These are phyloP conservation scores for Dalbergia cochinchinensis DNA, from an alignment of 306 rosid species.

Conservation along the genomic window DNA sequence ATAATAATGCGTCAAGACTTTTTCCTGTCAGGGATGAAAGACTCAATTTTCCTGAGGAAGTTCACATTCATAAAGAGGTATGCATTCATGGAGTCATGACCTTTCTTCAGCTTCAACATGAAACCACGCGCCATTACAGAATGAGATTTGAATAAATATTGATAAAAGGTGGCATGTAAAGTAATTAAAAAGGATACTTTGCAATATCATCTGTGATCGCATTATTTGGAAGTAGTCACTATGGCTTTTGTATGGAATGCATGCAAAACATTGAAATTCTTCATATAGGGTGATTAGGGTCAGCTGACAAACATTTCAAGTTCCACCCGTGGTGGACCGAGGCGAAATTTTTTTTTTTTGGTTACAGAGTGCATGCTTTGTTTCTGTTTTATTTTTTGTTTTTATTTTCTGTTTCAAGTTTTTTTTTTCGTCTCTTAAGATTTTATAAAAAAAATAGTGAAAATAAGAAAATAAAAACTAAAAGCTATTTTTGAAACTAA, in stretches of 20 bases:
- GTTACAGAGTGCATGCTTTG: not conserved
- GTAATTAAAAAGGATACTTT: not conserved
- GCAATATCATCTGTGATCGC: conserved; percentile 1
- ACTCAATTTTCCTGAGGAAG: conserved; percentile 76
- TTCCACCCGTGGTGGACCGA: conserved; percentile 8
- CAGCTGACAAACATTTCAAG: conserved; percentile 12
- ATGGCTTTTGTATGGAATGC: conserved; percentile 8
- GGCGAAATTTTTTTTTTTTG: not conserved
- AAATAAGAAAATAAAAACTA: too few species aligned
- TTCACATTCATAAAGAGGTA: conserved; percentile 88
- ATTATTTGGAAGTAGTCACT: conserved; percentile 4
- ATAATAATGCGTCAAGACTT: not conserved
- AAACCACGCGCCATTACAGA: conserved; percentile 25
- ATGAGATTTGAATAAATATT: conserved; percentile 3
- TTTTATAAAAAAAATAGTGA: too few species aligned
- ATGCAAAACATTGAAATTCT: conserved; percentile 25
- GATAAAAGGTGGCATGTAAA: conserved; percentile 9
- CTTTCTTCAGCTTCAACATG: conserved; percentile 10
- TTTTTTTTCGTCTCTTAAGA: too few species aligned
- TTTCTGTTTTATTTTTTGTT: too few species aligned
- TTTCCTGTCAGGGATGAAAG: conserved; percentile 81
- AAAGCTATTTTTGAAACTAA: too few species aligned
- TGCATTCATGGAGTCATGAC: conserved; percentile 33
- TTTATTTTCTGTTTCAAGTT: too few species aligned
- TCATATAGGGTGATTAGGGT: not conserved